Conservation (phyloP, 306 rosid species). For the Styphnolobium japonicum region DNA sequence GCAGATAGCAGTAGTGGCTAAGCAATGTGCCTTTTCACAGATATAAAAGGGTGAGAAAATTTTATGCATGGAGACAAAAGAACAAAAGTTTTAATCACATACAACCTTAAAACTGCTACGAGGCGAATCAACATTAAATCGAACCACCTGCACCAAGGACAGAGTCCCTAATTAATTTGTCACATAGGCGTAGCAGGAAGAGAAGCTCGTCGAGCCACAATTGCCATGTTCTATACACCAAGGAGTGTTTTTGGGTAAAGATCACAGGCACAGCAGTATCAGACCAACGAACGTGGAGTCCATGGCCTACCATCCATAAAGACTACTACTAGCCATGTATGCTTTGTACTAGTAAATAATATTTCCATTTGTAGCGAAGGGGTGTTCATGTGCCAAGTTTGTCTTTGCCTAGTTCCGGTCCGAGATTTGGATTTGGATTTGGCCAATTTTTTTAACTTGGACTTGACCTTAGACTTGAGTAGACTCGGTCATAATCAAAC, state of each 20-base stretch:
- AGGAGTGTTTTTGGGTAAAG: not conserved
- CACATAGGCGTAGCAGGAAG: not conserved
- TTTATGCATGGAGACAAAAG: not conserved
- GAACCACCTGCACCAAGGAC: not conserved
- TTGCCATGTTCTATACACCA: not conserved
- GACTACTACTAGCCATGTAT: not conserved
- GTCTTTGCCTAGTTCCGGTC: no score
- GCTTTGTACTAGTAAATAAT: not conserved
- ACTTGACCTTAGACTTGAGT: no score
- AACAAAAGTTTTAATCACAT: not conserved
- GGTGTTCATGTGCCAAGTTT: no score
- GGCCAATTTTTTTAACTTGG: no score
- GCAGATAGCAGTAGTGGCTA: not conserved
- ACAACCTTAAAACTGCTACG: not conserved
- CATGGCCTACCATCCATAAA: conserved; percentile 30
- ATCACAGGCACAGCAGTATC: not conserved
- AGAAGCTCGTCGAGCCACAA: conserved; percentile 4
- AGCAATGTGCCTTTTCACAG: not conserved
- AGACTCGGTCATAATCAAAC: no score
- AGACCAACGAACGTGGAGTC: conserved; percentile 35
- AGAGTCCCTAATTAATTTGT: not conserved
- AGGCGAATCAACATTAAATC: not conserved
- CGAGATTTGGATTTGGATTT: no score
- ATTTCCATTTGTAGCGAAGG: not conserved
- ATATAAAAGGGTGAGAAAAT: not conserved